Percentiles rank a stretch among this genome's conserved stretches.
These are phyloP conservation scores for Colletotrichum filicis DNA, from an alignment of 2,329 filamentous ascomycete species.

Conservation along the genomic window DNA sequence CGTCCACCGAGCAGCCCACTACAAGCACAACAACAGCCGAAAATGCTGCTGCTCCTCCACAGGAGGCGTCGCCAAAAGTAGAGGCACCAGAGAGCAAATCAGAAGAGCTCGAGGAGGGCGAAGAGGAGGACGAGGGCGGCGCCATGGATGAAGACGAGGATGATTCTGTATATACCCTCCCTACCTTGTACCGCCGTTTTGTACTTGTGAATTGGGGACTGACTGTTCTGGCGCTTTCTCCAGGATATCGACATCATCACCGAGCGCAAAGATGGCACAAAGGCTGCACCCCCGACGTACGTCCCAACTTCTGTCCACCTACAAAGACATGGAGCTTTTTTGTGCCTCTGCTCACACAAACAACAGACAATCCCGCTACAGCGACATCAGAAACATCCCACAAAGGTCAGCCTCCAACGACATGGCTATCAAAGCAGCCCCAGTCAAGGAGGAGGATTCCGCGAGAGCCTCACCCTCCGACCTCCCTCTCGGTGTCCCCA, in stretches of 20 bases:
- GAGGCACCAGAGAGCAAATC: slow-evolving; percentile 45
- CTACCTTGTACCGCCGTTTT: background rate
- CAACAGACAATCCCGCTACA: slow-evolving; percentile 69
- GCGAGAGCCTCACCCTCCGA: slow-evolving; percentile 41
- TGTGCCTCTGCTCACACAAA: background rate
- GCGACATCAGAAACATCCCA: slow-evolving; percentile 73
- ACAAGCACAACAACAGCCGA: slow-evolving; percentile 8
- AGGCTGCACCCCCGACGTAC: slow-evolving; percentile 68
- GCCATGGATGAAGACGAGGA: slow-evolving; percentile 71
- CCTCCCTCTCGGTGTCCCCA: slow-evolving; percentile 47
- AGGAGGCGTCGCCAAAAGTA: slow-evolving; percentile 33
- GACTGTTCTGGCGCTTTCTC: slow-evolving; percentile 7
- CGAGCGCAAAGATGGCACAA: slow-evolving; percentile 73
- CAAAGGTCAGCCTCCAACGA: slow-evolving; percentile 68
- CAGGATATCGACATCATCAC: slow-evolving; percentile 77
- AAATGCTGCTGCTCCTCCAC: slow-evolving; percentile 9
- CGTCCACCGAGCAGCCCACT: slow-evolving; percentile 52
- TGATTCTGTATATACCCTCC: slow-evolving; percentile 54
- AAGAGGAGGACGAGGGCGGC: slow-evolving; percentile 71
- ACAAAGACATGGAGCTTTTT: no score
- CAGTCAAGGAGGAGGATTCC: slow-evolving; percentile 55
- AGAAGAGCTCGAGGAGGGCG: slow-evolving; percentile 71
- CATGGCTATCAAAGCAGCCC: slow-evolving; percentile 55
- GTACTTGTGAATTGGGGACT: background rate
- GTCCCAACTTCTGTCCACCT: slow-evolving; percentile 39